These are phyloP conservation scores for Candida sp. DNA, from an alignment of 1,139 yeast genomes.

Conservation along the genomic window DNA sequence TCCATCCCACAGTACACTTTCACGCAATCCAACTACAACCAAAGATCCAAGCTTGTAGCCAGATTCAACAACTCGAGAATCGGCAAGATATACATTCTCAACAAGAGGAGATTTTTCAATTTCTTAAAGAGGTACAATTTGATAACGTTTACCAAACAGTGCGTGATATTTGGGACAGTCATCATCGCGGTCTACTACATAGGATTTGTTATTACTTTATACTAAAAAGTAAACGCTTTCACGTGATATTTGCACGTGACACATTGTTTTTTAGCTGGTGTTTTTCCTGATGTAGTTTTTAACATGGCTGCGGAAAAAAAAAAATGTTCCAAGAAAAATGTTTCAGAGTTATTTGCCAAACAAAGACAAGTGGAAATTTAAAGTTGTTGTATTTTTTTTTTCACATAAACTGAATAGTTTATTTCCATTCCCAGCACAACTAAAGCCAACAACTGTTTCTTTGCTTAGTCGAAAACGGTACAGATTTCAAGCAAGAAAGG, in stretches of 20 bases:
- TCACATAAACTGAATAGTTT: background rate
- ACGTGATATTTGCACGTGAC: background rate
- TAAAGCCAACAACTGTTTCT: background rate
- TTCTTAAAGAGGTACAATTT: constrained; percentile 21
- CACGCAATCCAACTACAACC: constrained; percentile 6
- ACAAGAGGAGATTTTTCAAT: constrained; percentile 8
- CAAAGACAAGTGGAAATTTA: background rate
- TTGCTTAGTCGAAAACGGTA: too few species aligned
- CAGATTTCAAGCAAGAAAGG: background rate
- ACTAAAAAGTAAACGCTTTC: background rate
- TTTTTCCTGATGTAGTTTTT: constrained; percentile 2
- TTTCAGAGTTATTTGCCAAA: background rate
- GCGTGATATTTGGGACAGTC: constrained; percentile 16
- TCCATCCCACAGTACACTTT: constrained; percentile 18
- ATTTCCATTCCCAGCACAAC: background rate
- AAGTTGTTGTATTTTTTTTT: background rate
- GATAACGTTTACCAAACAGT: constrained; percentile 22
- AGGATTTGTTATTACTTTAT: constrained; percentile 19
- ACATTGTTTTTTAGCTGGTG: background rate
- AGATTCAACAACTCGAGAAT: constrained; percentile 9
- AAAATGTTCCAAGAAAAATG: background rate
- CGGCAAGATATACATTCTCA: constrained; percentile 9
- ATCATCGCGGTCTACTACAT: constrained; percentile 23
- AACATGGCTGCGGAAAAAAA: constrained; percentile 6
- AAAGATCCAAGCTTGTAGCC: constrained; percentile 1